Conservation (phyloP, 495 filamentous ascomycete species). For the Lophiotrema nucula region DNA sequence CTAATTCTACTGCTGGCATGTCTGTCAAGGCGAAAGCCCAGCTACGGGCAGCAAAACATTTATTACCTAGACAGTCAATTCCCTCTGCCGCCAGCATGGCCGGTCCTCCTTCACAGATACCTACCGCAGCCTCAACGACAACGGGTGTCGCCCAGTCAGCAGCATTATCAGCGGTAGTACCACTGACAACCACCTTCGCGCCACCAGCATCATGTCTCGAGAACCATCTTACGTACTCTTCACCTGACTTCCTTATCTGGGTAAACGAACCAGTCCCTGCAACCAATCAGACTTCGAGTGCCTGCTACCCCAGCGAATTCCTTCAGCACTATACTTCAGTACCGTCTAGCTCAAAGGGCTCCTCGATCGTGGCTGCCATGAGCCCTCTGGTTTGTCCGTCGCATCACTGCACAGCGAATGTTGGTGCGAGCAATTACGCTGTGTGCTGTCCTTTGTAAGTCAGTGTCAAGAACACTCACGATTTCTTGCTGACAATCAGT, state of each 20-base stretch:
- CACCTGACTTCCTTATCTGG: slow-evolving; percentile 14
- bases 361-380: slow-evolving; percentile 21
- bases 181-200: slow-evolving; percentile 17
- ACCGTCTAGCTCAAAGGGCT: slow-evolving; percentile 1
- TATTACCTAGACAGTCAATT: too few species aligned
- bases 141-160: background rate
- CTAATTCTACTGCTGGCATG: too few species aligned
- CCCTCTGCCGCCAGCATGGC: too few species aligned
- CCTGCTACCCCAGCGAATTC: slow-evolving; percentile 16
- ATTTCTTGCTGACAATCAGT: background rate
- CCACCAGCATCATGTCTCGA: slow-evolving; percentile 15
- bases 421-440: slow-evolving; percentile 14
- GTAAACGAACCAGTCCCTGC: slow-evolving; percentile 18
- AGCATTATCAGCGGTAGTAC: slow-evolving; percentile 3
- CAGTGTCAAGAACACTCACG: background rate
- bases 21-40: too few species aligned
- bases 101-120: too few species aligned
- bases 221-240: slow-evolving; percentile 2
- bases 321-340: slow-evolving; percentile 7
- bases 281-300: background rate
- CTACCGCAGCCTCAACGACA: too few species aligned
- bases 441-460: slow-evolving; percentile 26
- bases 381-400: slow-evolving; percentile 14
- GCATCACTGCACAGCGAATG: slow-evolving; percentile 21
- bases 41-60: too few species aligned